Evolutionary conservation across 176 grass and related monocot species (phyloP), one percentile per base, ranked within the genome.

Genomic region (Thinopyrum elongatum): DNA sequence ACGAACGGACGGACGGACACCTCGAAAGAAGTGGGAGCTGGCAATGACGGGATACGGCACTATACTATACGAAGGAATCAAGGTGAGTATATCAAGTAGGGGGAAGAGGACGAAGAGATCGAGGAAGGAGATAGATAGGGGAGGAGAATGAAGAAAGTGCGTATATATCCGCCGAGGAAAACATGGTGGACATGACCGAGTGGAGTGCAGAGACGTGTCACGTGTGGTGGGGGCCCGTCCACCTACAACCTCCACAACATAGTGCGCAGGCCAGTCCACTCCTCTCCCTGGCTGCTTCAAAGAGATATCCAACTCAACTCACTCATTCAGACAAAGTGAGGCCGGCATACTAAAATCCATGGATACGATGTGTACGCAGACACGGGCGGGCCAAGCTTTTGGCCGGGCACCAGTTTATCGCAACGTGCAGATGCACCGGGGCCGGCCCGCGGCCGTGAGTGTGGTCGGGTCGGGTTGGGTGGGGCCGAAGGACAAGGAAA

Each of bases 31-130:
- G 23, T 4, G 25, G 28, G 64, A 49, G 31, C 65, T 11, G 44
- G 55, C 49, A 89, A 81, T 61, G 83, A 2, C 78, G 26, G 53
- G 51, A 76, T 67, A 73, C 55, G 55, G 55, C 19, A 22, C 11
- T 46, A 73, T 73, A 44, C 11, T 73, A 14, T 7, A 69, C 11
- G 16, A 19, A 17, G 64, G 39, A 88, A 63, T 78, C 80, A 58
- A 23, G 31, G 78, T 76, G 5, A 19, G 30, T 8, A 9, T 69
- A 33, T 79, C 22, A 64, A 53, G 27, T 3, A 7, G n/a, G 83
- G 60, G 58, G 82, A 36, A 85, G 80, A 89, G 88, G 14, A 34
- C 26, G 63, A 83, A 22, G 64, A 79, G 53, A 72, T 21, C 63
- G 61, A 26, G 21, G 47, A 44, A 42, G 59, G 7, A 23, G 29